Percentiles rank a stretch among this genome's conserved stretches.
phyloP scores from a whole-genome alignment of 129 eudicot genomes.

The Daucus carota region DH1_v3.0 NC_030383.2:61876501-61877000 shows the following conservation, averaged over 20 bases:
- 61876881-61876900: too few species aligned
- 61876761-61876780: neutral
- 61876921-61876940: too few species aligned
- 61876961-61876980: too few species aligned
- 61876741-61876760: neutral
- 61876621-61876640: neutral
- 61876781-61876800: neutral
- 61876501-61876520: conserved; percentile 57
- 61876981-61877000: too few species aligned
- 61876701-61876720: too few species aligned
- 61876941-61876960: too few species aligned
- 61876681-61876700: too few species aligned
- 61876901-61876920: too few species aligned
- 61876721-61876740: neutral
- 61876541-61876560: conserved; percentile 28
- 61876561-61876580: conserved; percentile 36
- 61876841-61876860: neutral
- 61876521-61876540: conserved; percentile 19
- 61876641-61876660: neutral
- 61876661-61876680: too few species aligned
- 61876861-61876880: too few species aligned
- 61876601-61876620: neutral
- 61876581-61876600: conserved; percentile 73
- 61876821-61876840: neutral
- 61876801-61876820: neutral